Conservation (phyloP, 1,284 basidiomycete species). For the Cutaneotrichosporon sp. region DNA sequence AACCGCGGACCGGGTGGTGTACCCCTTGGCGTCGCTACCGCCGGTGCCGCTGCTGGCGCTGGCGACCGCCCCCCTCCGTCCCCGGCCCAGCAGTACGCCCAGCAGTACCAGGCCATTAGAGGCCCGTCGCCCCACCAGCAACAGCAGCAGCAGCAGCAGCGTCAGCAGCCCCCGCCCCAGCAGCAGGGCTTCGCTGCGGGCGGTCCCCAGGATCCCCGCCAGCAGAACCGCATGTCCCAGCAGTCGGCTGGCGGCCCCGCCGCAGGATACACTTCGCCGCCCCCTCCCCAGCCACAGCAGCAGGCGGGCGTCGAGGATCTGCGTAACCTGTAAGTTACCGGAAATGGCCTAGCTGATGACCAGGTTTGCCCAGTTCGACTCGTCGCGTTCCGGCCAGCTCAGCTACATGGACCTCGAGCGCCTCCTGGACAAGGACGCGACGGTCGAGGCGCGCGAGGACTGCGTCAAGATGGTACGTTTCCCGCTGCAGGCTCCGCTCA, state of each 20-base stretch:
- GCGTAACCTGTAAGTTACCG: constrained; percentile 28
- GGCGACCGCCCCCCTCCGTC: neutral
- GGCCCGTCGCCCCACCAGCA: constrained; percentile 6
- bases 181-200: constrained; percentile 6
- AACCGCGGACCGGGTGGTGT: constrained; percentile 15
- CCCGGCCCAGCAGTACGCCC: neutral
- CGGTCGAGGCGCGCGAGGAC: constrained; percentile 47
- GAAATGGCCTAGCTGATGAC: neutral
- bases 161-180: neutral
- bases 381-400: constrained; percentile 39
- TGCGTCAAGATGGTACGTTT: constrained; percentile 48
- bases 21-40: constrained; percentile 4
- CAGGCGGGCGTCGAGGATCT: constrained; percentile 30
- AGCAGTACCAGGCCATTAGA: neutral
- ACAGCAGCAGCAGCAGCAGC: constrained; percentile 8
- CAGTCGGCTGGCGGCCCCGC: neutral
- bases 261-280: neutral
- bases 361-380: constrained; percentile 45
- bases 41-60: neutral
- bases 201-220: constrained; percentile 4
- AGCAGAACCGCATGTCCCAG: constrained; percentile 11
- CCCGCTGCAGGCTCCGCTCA: neutral
- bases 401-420: constrained; percentile 41
- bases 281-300: constrained; percentile 3
- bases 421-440: constrained; percentile 44